These are phyloP conservation scores for Ustilago tritici DNA, from an alignment of 1,284 basidiomycete species.

Conservation along the genomic window DNA sequence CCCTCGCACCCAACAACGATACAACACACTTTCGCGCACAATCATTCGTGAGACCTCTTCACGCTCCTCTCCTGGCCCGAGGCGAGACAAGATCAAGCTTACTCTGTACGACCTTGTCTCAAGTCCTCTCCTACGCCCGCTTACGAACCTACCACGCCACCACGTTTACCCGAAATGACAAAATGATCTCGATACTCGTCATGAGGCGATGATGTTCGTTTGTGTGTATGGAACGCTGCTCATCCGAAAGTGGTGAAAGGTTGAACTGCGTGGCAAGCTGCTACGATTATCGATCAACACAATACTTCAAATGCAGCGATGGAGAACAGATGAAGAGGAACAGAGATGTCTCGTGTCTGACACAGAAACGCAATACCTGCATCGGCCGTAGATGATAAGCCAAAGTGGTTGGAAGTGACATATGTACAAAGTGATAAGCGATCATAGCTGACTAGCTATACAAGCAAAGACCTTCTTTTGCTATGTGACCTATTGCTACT, in stretches of 20 bases:
- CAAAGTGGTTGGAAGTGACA: background rate
- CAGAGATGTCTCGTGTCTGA: too few relatives aligned
- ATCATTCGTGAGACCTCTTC: background rate
- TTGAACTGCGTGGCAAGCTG: too few relatives aligned
- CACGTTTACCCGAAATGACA: conserved; percentile 11
- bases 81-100: background rate
- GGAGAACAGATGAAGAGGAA: too few relatives aligned
- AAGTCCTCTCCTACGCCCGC: background rate
- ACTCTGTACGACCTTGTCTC: background rate
- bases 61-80: background rate
- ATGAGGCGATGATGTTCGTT: background rate
- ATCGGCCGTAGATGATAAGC: background rate
- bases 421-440: conserved; percentile 2
- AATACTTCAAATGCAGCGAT: too few relatives aligned
- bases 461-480: background rate
- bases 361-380: background rate
- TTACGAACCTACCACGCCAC: background rate
- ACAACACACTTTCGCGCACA: background rate
- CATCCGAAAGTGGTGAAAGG: too few relatives aligned
- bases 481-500: background rate
- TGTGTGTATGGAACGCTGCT: too few relatives aligned
- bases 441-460: background rate
- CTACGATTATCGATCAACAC: too few relatives aligned
- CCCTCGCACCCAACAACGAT: background rate
- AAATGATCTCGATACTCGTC: conserved; percentile 7